Base-by-base conservation (phyloP, 2,329 filamentous ascomycete genomes). In the Xylariaceae sp. region DNA sequence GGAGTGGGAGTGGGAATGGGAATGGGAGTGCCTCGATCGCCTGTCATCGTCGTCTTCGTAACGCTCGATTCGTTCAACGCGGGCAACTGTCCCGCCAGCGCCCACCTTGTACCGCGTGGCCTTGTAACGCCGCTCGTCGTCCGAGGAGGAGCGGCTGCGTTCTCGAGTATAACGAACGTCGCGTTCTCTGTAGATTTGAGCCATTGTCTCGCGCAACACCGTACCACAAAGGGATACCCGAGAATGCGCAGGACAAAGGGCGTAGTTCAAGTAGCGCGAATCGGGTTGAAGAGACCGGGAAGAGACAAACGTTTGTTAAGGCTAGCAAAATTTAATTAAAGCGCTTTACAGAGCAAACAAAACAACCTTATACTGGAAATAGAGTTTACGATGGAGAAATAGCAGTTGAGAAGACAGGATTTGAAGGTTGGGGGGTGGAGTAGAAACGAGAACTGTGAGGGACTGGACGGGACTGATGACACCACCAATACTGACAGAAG, bases 61-160 rank as follows among this genome's bases (percentile, higher is more conserved):
- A 23, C 49, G 52, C 17, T 57, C 54, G 18, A 56, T 36, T 17
- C 53, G 52, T 36, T 54, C 54, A 9, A 50, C 39, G 14, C 51
- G 39, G 19, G 44, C 47, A 26, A 38, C 39, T 17, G 44, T 48
- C n/a, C 51, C 47, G 13, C 50, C 42, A n/a, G 51, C 51, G 11
- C 50, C 51, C 18, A 61, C 57, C 30, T 61, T 61, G 44, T 61
- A 61, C 21, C 52, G 50, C 33, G 59, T 55, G 26, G 46, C 44
- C 43, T 54, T 59, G 35, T 55, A 54, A 33, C 48, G 52, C 2
- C 50, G 52, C 34, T 52, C 54, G 3, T 61, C 58, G 7, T 51
- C 56, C 19, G 51, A 49, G 11, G 49, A 50, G 11, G 54, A 55
- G 9, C 45, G 53, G 28, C 54, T 56, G 12, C 50, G 50, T 11